phyloP scores from a whole-genome alignment of 2,329 filamentous ascomycete species.

The Pseudocercospora crystallina region DNA sequence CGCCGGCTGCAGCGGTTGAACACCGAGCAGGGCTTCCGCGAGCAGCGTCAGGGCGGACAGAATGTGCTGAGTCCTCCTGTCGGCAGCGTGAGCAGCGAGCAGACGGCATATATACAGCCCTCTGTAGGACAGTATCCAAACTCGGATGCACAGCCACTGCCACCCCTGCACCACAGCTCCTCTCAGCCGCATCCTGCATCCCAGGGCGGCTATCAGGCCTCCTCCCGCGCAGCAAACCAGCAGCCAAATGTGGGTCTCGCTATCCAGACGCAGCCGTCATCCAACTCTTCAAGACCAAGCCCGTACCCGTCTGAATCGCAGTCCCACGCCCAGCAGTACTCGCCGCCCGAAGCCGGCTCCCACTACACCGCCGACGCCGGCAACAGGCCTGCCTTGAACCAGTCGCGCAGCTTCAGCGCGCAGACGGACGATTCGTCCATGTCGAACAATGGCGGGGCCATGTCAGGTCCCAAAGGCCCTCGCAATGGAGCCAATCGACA shows the following conservation, averaged over 20 bases:
- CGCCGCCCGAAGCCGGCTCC: conserved; percentile 24
- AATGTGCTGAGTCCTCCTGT: conserved; percentile 24
- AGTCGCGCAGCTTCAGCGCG: conserved; percentile 33
- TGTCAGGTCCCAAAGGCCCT: conserved; percentile 28
- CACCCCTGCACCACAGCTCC: conserved; percentile 28
- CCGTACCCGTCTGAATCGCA: too few relatives aligned
- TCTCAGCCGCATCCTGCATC: conserved; percentile 31
- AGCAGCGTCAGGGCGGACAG: conserved; percentile 36
- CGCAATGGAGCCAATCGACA: conserved; percentile 32
- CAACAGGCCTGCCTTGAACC: conserved; percentile 23
- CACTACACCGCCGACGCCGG: conserved; percentile 24
- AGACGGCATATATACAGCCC: conserved; percentile 14
- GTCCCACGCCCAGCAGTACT: conserved; percentile 18
- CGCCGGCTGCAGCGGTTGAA: conserved; percentile 39
- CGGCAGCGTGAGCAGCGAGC: conserved; percentile 18
- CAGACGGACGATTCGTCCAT: conserved; percentile 31
- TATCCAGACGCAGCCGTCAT: conserved; percentile 26
- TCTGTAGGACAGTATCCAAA: conserved; percentile 14
- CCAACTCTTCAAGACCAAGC: conserved; percentile 4
- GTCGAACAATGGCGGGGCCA: conserved; percentile 35
- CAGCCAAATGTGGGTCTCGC: conserved; percentile 28
- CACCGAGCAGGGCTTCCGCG: conserved; percentile 40
- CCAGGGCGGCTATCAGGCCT: conserved; percentile 27
- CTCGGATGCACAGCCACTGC: conserved; percentile 30
- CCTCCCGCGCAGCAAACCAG: conserved; percentile 23